These are phyloP conservation scores for Cladophialophora psammophila DNA, from an alignment of 2,329 filamentous ascomycete species.

Conservation along the genomic window DNA sequence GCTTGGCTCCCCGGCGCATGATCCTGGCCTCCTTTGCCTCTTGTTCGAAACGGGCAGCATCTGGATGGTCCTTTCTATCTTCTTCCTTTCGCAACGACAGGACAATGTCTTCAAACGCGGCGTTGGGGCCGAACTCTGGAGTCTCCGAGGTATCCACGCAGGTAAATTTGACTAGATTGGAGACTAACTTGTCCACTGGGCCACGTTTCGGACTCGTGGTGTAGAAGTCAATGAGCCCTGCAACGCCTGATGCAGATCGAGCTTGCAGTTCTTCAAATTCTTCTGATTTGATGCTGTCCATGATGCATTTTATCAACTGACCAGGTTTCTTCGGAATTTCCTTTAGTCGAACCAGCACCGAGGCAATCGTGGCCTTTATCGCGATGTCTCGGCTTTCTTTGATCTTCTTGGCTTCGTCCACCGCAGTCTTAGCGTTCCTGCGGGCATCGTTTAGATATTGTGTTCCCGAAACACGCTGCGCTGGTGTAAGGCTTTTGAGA, in stretches of 20 bases:
- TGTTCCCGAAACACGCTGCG: constrained; percentile 82
- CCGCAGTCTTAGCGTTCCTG: constrained; percentile 71
- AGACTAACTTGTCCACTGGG: constrained; percentile 93
- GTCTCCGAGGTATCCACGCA: constrained; percentile 98
- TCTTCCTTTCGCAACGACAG: constrained; percentile 97
- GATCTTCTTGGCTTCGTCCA: constrained; percentile 78
- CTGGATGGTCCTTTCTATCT: constrained; percentile 88
- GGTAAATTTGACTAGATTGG: constrained; percentile 95
- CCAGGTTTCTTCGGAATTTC: constrained; percentile 92
- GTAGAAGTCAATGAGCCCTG: constrained; percentile 84
- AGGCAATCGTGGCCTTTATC: constrained; percentile 84
- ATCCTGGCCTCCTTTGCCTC: constrained; percentile 90
- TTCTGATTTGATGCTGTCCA: constrained; percentile 97
- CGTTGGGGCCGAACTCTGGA: constrained; percentile 89
- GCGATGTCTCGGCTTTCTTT: constrained; percentile 86
- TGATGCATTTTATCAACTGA: constrained; percentile 91
- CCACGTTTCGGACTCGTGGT: constrained; percentile 79
- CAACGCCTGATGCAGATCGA: constrained; percentile 84
- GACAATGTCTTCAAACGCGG: constrained; percentile 77
- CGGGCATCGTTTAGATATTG: constrained; percentile 81
- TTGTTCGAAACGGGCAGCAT: constrained; percentile 86
- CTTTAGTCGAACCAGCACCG: constrained; percentile 85
- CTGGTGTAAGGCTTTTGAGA: constrained; percentile 86
- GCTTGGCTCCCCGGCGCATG: constrained; percentile 90
- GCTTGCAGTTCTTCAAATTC: constrained; percentile 88